Conservation (phyloP, 2,329 filamentous ascomycete genomes). For the Dendrostoma leiphaemia region DNA sequence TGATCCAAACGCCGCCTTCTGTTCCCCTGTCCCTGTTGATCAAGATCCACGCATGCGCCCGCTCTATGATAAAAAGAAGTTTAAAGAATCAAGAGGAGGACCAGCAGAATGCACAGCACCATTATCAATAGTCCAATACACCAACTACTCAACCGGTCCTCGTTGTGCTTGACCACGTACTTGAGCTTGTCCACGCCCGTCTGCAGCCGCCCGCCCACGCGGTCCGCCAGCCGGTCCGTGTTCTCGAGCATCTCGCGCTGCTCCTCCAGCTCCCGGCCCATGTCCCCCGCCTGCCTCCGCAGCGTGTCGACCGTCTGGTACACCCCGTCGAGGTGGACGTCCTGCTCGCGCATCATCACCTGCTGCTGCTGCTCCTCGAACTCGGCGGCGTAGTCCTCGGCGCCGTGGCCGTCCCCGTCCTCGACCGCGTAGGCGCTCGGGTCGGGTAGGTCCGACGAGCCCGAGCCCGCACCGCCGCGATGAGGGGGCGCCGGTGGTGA, state of each 20-base stretch:
- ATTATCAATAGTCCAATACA: conserved; percentile 88
- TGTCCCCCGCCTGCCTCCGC: conserved; percentile 85
- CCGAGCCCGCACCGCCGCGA: conserved; percentile 33
- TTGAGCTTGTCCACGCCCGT: conserved; percentile 84
- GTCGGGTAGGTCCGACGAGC: conserved; percentile 46
- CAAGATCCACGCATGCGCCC: background rate
- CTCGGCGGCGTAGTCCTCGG: conserved; percentile 67
- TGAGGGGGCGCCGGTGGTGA: conserved; percentile 26
- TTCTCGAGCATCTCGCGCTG: conserved; percentile 86
- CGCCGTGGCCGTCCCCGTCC: conserved; percentile 42
- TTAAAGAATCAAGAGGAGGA: conserved; percentile 68
- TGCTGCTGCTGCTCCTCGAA: conserved; percentile 91
- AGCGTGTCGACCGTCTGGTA: conserved; percentile 91
- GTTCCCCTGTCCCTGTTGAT: no score
- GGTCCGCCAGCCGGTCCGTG: conserved; percentile 79
- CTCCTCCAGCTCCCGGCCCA: conserved; percentile 95
- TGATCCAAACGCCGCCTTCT: no score
- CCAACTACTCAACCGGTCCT: conserved; percentile 84
- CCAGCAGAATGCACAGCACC: conserved; percentile 80
- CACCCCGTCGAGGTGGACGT: conserved; percentile 87
- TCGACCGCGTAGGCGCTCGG: conserved; percentile 59
- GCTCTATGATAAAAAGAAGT: background rate
- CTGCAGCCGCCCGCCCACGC: conserved; percentile 81
- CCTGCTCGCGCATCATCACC: conserved; percentile 92
- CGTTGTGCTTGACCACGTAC: conserved; percentile 82